Evolutionary conservation across 805 yeast genomes (phyloP), one percentile per base, ranked within the genome.

Genomic region (Starmerella etchellsii): DNA sequence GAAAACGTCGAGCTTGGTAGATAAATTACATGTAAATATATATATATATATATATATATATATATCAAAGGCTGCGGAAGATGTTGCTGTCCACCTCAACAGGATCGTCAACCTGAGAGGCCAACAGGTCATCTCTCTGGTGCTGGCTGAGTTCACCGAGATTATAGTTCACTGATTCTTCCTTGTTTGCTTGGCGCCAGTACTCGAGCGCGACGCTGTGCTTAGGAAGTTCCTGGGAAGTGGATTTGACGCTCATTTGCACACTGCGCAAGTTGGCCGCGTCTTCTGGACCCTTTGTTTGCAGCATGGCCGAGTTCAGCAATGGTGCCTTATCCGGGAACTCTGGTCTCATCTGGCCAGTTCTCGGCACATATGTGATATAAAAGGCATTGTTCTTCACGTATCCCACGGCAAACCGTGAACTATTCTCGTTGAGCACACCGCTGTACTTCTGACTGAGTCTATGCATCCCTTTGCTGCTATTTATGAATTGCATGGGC

Each of bases 341-440:
- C 51, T 72, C 71, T 2, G 96, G 91, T 50, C 95, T 70, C 45
- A 91, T 58, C 58, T 88, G 96, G 0, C 79, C 73, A 0, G 81
- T 73, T 18, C 74, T 68, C 27, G 73, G 70, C 1, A 87, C 66
- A 1, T 88, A 81, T 1, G 73, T 60, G 45, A 88, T 58, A 37
- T 81, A 74, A 7, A 84, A 53, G 51, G 40, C 33, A 29, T 36
- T 36, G 6, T 69, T 71, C 24, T 31, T 70, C 62, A 29, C 57
- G 52, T 30, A 70, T 58, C 34, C 69, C 4, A 60, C 49, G 48
- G 65, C 61, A 34, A 61, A 60, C 16, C 49, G 48, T 14, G 61
- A 61, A 18, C 49, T 53, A 13, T 53, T 46, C 6, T 41, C 40
- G 31, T 53, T 54, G 23, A 83, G 63, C 0, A 81, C 84, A 6